phyloP scores from a whole-genome alignment of 257 asterid species.

The Primulina huaijiensis region DNA sequence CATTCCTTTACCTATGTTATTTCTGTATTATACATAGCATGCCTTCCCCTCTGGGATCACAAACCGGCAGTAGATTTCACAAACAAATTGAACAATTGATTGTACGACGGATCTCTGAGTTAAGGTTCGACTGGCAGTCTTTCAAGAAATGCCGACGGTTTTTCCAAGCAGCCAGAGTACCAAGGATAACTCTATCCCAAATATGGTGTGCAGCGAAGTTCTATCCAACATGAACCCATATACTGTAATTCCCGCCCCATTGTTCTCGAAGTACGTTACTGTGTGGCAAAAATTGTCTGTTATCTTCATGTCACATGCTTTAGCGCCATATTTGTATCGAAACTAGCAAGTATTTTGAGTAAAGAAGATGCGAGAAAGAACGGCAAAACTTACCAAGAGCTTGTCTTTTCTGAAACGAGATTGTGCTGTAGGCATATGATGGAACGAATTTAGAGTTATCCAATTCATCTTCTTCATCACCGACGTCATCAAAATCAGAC shows the following conservation, averaged over 20 bases:
- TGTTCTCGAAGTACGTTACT: slow-evolving; percentile 88
- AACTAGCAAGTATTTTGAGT: not conserved
- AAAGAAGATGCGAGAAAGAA: not conserved
- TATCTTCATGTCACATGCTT: not conserved
- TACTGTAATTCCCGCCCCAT: slow-evolving; percentile 82
- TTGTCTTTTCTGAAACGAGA: slow-evolving; percentile 90
- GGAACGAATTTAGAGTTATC: slow-evolving; percentile 64
- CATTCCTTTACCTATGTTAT: not conserved
- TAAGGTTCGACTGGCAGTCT: not conserved
- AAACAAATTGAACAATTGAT: not conserved
- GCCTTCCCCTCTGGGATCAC: not conserved
- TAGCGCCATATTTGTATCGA: not conserved
- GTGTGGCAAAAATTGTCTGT: slow-evolving; percentile 9
- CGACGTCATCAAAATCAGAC: slow-evolving; percentile 69
- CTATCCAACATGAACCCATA: slow-evolving; percentile 94
- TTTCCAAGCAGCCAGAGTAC: slow-evolving; percentile 95
- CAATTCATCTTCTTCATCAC: slow-evolving; percentile 89
- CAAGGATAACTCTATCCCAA: slow-evolving; percentile 75
- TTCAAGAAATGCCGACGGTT: slow-evolving; percentile 69
- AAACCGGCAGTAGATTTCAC: not conserved
- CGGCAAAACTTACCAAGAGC: slow-evolving; percentile 57
- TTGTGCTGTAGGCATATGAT: slow-evolving; percentile 59
- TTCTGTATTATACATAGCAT: not conserved
- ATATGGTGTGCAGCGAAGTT: slow-evolving; percentile 67
- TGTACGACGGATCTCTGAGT: not conserved